Base-by-base conservation (phyloP, 2,329 filamentous ascomycete species). In the Sporothrix luriei region DNA sequence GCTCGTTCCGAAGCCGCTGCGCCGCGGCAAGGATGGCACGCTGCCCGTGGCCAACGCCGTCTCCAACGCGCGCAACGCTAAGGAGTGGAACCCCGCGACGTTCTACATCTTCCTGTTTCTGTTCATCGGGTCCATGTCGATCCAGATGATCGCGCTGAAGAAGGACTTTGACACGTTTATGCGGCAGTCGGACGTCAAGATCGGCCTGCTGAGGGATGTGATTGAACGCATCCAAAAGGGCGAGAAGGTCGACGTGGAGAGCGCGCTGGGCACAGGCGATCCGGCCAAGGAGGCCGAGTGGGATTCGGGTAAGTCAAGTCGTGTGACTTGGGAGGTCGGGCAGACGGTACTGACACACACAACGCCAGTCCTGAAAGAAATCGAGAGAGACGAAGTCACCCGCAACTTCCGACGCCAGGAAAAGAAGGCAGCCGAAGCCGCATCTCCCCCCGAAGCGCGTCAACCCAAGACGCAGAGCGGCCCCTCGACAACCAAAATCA, bases 101-200 rank as follows among this genome's bases (percentile, higher is more conserved):
- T 94, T 93, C 76, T 95, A 90, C 78, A 92, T 94, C 74, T 83
- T 89, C 75, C 92, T 94, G 73, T 93, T 93, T 76, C 83, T 93
- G 52, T 85, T 98, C 73, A 94, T 98, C 73, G 96, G 96, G 4
- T 97, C 93, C 72, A 97, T 97, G 84, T 92, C 94, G 16, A 97
- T 99, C 75, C 92, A 97, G 76, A 91, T 95, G 84, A 90, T 99
- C 76, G 85, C 89, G 48, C 78, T 98, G 75, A 90, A 90, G 75
- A 91, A 91, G 74, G 90, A 94, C 66, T 91, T 89, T 76, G 84
- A 85, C 43, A 87, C 89, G 11, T 94, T 91, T 75, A 87, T 84
- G 76, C 88, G 94, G 66, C 88, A 89, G 74, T 90, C 93, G 5
- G 91, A 97, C 74, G 88, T 91, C 7, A 90, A 91, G 77, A 91